phyloP scores from a whole-genome alignment of 2,329 filamentous ascomycete genomes.

The Neopestalotiopsis sp. region DNA sequence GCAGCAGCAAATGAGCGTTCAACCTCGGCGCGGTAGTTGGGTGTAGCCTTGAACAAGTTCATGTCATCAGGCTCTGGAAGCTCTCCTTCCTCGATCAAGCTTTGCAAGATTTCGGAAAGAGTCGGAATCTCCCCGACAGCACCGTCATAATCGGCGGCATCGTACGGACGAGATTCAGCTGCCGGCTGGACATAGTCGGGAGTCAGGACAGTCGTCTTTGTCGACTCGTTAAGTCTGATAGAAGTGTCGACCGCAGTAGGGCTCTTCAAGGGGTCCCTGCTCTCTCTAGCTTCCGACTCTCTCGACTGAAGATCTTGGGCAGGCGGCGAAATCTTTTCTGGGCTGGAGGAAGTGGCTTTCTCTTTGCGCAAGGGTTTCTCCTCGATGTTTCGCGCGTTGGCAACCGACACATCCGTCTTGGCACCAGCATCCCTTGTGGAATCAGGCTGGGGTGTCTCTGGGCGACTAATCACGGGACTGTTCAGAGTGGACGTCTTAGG shows the following conservation, averaged over 20 bases:
- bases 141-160: constrained; percentile 35
- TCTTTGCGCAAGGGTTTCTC: constrained; percentile 26
- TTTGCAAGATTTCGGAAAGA: constrained; percentile 43
- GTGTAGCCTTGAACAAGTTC: constrained; percentile 46
- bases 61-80: constrained; percentile 43
- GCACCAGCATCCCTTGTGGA: constrained; percentile 34
- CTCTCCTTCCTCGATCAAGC: constrained; percentile 40
- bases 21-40: constrained; percentile 40
- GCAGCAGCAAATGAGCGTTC: constrained; percentile 32
- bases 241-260: constrained; percentile 36
- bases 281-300: constrained; percentile 30
- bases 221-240: constrained; percentile 40
- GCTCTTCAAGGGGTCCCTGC: constrained; percentile 34
- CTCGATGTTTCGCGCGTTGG: constrained; percentile 27
- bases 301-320: constrained; percentile 30
- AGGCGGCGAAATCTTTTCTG: constrained; percentile 28
- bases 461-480: constrained; percentile 32
- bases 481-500: constrained; percentile 53
- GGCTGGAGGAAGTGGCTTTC: constrained; percentile 27
- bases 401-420: constrained; percentile 30
- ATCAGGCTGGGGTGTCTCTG: constrained; percentile 37
- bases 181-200: constrained; percentile 38
- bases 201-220: constrained; percentile 41
- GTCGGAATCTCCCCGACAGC: constrained; percentile 39
- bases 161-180: constrained; percentile 31